These are phyloP conservation scores for Leccinum subrobustum DNA, from an alignment of 1,284 basidiomycete species.

Conservation along the genomic window DNA sequence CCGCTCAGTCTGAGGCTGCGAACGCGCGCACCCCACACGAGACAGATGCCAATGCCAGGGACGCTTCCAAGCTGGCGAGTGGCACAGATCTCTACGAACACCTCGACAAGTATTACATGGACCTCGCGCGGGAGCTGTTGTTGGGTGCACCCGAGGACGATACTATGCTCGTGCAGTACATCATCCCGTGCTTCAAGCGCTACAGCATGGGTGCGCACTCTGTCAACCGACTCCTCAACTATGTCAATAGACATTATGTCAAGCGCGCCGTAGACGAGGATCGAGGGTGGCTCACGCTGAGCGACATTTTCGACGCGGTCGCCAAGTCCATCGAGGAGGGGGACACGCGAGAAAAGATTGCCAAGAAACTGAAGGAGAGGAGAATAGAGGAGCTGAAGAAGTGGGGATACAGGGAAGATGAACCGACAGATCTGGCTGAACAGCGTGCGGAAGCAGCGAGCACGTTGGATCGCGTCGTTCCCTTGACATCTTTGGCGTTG, in stretches of 20 bases:
- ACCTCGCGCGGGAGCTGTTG: constrained; percentile 57
- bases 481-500: constrained; percentile 59
- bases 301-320: constrained; percentile 63
- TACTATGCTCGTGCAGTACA: constrained; percentile 61
- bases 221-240: constrained; percentile 69
- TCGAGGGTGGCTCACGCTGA: constrained; percentile 68
- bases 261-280: constrained; percentile 75
- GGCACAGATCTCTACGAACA: constrained; percentile 70
- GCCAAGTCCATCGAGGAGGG: constrained; percentile 51
- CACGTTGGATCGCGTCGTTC: constrained; percentile 59
- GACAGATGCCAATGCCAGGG: constrained; percentile 16
- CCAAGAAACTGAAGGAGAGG: constrained; percentile 55
- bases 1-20: constrained; percentile 52
- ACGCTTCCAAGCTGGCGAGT: constrained; percentile 35
- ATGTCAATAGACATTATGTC: constrained; percentile 77
- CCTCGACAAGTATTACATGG: constrained; percentile 64
- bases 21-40: constrained; percentile 25
- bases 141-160: constrained; percentile 66
- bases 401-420: constrained; percentile 64
- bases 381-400: constrained; percentile 59
- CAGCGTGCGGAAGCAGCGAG: constrained; percentile 73
- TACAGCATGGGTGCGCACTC: constrained; percentile 64
- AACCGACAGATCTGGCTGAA: constrained; percentile 55
- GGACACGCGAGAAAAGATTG: constrained; percentile 56
- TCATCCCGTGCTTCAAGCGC: constrained; percentile 66